Evolutionary conservation across 2,329 filamentous ascomycete species (phyloP).

Genomic region (Nakataea oryzae): DNA sequence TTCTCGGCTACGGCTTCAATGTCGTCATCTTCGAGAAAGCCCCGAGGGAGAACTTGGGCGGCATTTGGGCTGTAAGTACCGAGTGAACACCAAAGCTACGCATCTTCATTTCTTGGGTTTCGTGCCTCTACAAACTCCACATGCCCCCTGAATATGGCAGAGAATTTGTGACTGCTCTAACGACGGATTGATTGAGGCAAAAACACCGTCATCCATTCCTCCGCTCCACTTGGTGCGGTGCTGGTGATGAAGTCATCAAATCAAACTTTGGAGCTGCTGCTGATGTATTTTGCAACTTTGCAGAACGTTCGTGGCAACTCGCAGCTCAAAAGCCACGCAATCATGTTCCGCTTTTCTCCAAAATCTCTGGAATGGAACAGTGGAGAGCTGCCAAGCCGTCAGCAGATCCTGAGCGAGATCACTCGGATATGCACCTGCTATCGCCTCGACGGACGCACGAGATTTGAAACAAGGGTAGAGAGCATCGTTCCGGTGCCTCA

Average conservation of each 20-base stretch:
- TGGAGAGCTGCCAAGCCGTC: slow-evolving; percentile 63
- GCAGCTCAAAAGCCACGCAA: slow-evolving; percentile 37
- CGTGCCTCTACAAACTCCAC: too few species aligned
- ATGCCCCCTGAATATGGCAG: too few species aligned
- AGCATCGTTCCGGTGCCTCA: slow-evolving; percentile 42
- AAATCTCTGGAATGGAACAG: slow-evolving; percentile 53
- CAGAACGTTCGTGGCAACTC: too few species aligned
- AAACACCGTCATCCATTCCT: too few species aligned
- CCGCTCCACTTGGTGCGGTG: too few species aligned
- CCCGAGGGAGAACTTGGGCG: slow-evolving; percentile 55
- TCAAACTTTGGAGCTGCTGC: too few species aligned
- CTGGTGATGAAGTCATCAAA: too few species aligned
- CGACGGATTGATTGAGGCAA: too few species aligned
- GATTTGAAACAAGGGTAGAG: slow-evolving; percentile 60
- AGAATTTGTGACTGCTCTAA: too few species aligned
- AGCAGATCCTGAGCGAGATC: slow-evolving; percentile 66
- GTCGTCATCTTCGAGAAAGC: slow-evolving; percentile 40
- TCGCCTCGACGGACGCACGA: slow-evolving; percentile 57
- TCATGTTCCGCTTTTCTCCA: slow-evolving; percentile 84
- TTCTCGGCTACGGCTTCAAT: slow-evolving; percentile 21
- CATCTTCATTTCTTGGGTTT: too few species aligned
- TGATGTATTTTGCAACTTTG: too few species aligned
- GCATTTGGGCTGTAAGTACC: slow-evolving; percentile 65
- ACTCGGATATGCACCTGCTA: slow-evolving; percentile 67
- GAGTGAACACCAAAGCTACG: slow-evolving; percentile 41